Base-by-base conservation (phyloP, 129 eudicot genomes). In the Chrysanthemum lavandulifolium region DNA sequence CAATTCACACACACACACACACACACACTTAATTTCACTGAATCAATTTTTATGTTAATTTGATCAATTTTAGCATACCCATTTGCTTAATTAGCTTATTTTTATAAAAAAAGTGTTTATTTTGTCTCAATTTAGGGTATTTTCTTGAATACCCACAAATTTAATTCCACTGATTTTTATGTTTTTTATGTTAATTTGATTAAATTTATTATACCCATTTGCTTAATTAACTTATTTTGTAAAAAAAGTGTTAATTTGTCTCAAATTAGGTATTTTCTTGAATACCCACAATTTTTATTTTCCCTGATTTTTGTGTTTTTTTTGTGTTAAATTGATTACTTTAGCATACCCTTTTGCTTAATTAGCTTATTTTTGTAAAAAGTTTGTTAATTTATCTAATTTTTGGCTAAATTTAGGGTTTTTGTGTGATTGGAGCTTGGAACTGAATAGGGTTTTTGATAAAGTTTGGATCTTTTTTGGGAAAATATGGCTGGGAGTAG, bases 401-500 rank as follows among this genome's bases (percentile, higher is more conserved):
- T 6, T 14, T 36, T 64, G 51, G 10, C 51, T 50, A 8, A 64
- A 8, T 64, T 64, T 64, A 7, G 69, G 40, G 53, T 64, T 15
- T 64, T 43, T 23, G 67, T 18, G 13, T 31, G 5, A 19, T 10
- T 58, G 63, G 9, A 58, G 45, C 45, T 40, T 40, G 31, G 63
- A 18, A n/a, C 31, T 29, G 67, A 61, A 12, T 61, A 61, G 67
- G 40, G 18, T 29, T 29, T 25, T 5, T 40, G 45, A 6, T 40
- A 40, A 40, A 40, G 45, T 61, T 61, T 61, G 14, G 12, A 29
- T 29, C 5, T 14, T 12, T 58, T 59, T 29, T 29, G 16, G 31
- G 67, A 61, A 23, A 27, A 61, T 61, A 61, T 61, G 67, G 67
- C 67, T 25, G 67, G 67, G 15, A 43, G 67, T 11, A 61, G 47